These are phyloP conservation scores for Euphorbia corollata DNA, from an alignment of 441 rosid genomes.

Conservation along the genomic window DNA sequence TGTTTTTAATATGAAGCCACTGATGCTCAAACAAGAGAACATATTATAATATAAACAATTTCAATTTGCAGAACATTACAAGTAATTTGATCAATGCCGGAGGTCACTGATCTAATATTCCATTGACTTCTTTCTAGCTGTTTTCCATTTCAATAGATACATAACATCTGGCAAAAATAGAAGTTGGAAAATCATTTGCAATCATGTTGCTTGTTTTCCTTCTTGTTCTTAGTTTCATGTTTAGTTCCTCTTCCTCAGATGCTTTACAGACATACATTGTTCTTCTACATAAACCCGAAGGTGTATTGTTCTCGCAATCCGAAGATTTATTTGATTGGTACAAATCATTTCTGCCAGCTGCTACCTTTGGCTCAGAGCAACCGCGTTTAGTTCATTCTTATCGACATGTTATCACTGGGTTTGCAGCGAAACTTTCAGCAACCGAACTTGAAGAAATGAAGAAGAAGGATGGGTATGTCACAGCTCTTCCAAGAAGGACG, in stretches of 20 bases:
- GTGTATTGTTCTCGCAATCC: background rate
- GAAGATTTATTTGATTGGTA: constrained; percentile 25
- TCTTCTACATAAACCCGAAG: constrained; percentile 25
- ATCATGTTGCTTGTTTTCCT: constrained; percentile 9
- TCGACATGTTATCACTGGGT: constrained; percentile 30
- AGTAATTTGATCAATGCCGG: background rate
- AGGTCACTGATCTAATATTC: background rate
- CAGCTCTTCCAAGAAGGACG: constrained; percentile 24
- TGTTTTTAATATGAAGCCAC: background rate
- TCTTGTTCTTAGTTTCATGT: constrained; percentile 8
- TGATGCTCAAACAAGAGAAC: background rate
- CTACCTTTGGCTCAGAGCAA: background rate
- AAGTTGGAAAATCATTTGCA: background rate
- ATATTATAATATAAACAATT: background rate
- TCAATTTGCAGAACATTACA: background rate
- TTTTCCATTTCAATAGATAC: constrained; percentile 2
- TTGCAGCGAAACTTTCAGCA: constrained; percentile 33
- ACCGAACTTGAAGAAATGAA: constrained; percentile 27
- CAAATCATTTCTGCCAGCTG: constrained; percentile 33
- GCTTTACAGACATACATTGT: constrained; percentile 34
- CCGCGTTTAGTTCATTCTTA: constrained; percentile 25
- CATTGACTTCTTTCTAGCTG: background rate
- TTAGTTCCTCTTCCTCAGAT: background rate
- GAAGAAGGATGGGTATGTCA: constrained; percentile 29
- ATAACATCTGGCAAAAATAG: constrained; percentile 11